These are phyloP conservation scores for Prunus yedoensis DNA, from an alignment of 331 rosid species.

Conservation along the genomic window DNA sequence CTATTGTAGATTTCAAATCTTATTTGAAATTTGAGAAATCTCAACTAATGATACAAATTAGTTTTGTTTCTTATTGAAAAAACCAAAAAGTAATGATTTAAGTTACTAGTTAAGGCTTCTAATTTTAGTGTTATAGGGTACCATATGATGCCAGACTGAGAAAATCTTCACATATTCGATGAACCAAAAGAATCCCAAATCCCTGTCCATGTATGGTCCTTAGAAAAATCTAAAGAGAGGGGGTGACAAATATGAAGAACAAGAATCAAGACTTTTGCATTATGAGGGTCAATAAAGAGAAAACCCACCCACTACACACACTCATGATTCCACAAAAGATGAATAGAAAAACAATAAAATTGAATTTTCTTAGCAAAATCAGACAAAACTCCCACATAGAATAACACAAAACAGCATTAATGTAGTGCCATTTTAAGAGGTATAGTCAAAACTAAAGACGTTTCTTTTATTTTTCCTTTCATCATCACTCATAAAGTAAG, in stretches of 20 bases:
- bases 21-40: too few relatives aligned
- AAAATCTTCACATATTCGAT: conserved; percentile 13
- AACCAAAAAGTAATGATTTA: background rate
- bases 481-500: conserved; percentile 53
- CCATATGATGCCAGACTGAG: too few relatives aligned
- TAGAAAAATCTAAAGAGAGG: conserved; percentile 28
- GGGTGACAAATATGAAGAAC: conserved; percentile 33
- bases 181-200: conserved; percentile 23
- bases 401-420: conserved; percentile 27
- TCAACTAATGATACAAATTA: too few relatives aligned
- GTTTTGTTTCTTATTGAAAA: too few relatives aligned
- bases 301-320: conserved; percentile 52
- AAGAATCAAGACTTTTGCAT: conserved; percentile 33
- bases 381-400: conserved; percentile 33
- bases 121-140: background rate
- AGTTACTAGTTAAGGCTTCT: background rate
- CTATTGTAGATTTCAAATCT: too few relatives aligned
- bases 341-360: conserved; percentile 13
- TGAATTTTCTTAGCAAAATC: conserved; percentile 15
- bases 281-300: conserved; percentile 61
- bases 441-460: conserved; percentile 66
- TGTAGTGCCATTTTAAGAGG: conserved; percentile 26
- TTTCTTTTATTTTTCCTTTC: conserved; percentile 28
- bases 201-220: conserved; percentile 40
- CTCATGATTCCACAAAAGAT: conserved; percentile 59